Evolutionary conservation across 495 filamentous ascomycete species (phyloP), one percentile per base, ranked within the genome.

Genomic region (Penicillium flavigenum): DNA sequence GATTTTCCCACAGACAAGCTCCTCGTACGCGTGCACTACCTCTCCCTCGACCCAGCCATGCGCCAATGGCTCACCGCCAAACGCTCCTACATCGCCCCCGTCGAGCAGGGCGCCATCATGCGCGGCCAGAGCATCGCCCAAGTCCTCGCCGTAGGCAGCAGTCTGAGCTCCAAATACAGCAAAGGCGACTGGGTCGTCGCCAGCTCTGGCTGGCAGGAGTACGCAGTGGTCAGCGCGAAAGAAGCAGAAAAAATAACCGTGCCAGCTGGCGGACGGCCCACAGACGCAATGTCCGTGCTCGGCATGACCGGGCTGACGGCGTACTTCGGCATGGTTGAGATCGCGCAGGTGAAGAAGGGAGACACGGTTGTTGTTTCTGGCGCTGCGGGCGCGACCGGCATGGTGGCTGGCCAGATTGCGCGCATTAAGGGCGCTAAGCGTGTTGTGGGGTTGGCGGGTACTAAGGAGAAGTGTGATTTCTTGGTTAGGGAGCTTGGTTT

Each of bases 41-140:
- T 91, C 61, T 88, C 85, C n/a, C 83, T 89, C 60, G 88, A 93
- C 72, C 88, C 89, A 0, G 87, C 88, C n/a, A 90, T 91, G 84
- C 80, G 89, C 56, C 83, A 84, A 59, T 91, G 88, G 89, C 78
- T 94, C 39, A 80, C 75, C 60, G 83, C 83, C 62, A 77, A 77
- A 45, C 77, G 87, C 36, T 86, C 86, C 14, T 92, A 91, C 72
- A 67, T 85, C 12, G 78, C 83, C 0, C 86, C 89, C 8, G 85
- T 91, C 8, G 72, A 82, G 50, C 76, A 84, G 55, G 86, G 83
- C 63, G 80, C 80, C 56, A 76, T 83, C 11, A 92, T 94, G 88
- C 84, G 84, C 59, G 84, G 86, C 22, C 66, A 70, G 26, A 76
- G 73, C 57, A 78, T 92, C 54, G 72, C 74, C 26, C 81, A 85